Evolutionary conservation across 208 protist genomes (phyloP).

Genomic region (Plasmodiophora brassicae): DNA sequence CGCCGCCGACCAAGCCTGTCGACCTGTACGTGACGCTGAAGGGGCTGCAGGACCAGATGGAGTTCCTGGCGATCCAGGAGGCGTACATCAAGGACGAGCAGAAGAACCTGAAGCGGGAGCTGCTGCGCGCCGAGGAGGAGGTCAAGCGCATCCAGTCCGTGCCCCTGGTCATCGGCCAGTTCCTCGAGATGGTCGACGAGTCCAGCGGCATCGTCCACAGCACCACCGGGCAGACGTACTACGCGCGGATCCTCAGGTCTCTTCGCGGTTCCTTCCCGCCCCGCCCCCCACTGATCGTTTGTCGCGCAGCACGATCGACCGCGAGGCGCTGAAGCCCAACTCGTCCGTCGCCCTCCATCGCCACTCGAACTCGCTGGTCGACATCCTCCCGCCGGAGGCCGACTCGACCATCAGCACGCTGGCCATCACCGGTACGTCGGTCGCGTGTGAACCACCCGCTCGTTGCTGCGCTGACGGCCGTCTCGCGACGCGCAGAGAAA

Average conservation of each 20-base stretch:
- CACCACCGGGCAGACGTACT: conserved; percentile 92
- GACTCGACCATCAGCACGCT: conserved; percentile 93
- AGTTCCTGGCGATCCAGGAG: conserved; percentile 79
- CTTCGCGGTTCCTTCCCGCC: too few relatives aligned
- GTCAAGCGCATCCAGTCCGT: conserved; percentile 98
- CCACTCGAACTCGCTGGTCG: conserved; percentile 95
- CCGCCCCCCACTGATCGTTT: neutral
- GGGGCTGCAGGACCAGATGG: conserved; percentile 67
- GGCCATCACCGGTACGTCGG: conserved; percentile 77
- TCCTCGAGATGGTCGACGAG: conserved; percentile 95
- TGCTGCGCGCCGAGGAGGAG: conserved; percentile 81
- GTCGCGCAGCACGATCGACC: conserved; percentile 60
- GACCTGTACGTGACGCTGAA: conserved; percentile 70
- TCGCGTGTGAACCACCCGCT: conserved; percentile 57
- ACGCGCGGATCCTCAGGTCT: conserved; percentile 79
- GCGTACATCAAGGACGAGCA: conserved; percentile 81
- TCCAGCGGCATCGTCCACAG: conserved; percentile 73
- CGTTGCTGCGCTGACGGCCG: too few relatives aligned
- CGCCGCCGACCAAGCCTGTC: neutral
- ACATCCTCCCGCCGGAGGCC: conserved; percentile 92
- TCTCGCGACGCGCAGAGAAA: conserved; percentile 48
- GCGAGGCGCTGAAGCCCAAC: conserved; percentile 94
- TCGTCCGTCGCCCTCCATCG: conserved; percentile 95
- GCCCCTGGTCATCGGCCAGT: conserved; percentile 94
- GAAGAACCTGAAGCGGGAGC: conserved; percentile 77